These are phyloP conservation scores for Ambrosia trifida DNA, from an alignment of 129 eudicot genomes.

Conservation along the genomic window DNA sequence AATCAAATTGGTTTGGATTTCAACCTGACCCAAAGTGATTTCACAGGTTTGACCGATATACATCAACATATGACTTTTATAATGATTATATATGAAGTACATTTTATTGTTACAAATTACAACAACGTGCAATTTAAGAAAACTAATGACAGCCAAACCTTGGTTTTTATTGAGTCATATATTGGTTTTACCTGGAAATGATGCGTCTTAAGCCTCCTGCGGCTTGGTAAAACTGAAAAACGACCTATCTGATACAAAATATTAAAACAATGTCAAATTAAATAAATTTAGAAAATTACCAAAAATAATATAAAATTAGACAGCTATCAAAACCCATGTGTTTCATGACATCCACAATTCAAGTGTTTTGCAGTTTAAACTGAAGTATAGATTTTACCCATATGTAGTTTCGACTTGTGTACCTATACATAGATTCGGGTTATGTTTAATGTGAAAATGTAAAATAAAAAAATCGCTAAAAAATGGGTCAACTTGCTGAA, in stretches of 20 bases:
- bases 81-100: neutral
- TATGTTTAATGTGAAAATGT: neutral
- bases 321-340: too few species aligned
- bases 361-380: too few species aligned
- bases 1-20: neutral
- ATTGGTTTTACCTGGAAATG: neutral
- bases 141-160: neutral
- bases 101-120: neutral
- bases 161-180: neutral
- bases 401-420: neutral
- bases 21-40: too few species aligned
- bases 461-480: neutral
- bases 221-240: neutral
- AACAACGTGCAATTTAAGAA: neutral
- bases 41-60: too few species aligned
- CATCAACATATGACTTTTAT: neutral
- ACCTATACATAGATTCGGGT: neutral
- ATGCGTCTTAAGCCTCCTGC: conserved; percentile 4
- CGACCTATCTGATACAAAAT: neutral
- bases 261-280: neutral
- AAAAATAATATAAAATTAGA: too few species aligned
- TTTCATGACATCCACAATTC: too few species aligned
- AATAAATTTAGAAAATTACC: too few species aligned
- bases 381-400: neutral
- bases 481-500: neutral